Evolutionary conservation across 2,329 filamentous ascomycete genomes (phyloP).

Genomic region (Arthroderma sp.): DNA sequence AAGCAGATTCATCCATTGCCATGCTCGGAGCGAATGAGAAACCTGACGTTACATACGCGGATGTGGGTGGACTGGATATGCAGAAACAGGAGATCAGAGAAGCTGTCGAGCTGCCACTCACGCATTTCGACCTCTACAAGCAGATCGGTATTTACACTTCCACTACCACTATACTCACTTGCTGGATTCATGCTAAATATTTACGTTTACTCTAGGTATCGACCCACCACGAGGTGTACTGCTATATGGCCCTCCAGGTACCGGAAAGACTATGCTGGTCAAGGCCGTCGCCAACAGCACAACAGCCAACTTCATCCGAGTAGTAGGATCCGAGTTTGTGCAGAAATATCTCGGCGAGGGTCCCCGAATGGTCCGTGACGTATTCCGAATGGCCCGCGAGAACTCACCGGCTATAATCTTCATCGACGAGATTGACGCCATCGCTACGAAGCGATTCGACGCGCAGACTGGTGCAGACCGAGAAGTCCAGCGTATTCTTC

Average conservation of each 20-base stretch:
- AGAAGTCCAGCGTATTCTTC: slow-evolving; percentile 95
- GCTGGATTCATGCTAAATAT: slow-evolving; percentile 1
- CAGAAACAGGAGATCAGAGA: slow-evolving; percentile 99
- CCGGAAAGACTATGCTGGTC: slow-evolving; percentile 93
- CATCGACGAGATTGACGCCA: slow-evolving; percentile 98
- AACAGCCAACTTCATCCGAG: slow-evolving; percentile 94
- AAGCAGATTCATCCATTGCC: slow-evolving; percentile 96
- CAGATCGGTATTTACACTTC: slow-evolving; percentile 58
- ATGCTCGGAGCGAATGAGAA: slow-evolving; percentile 97
- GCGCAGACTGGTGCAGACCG: slow-evolving; percentile 95
- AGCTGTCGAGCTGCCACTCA: slow-evolving; percentile 90
- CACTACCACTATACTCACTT: not conserved
- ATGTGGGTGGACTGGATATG: slow-evolving; percentile 97
- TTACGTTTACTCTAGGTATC: slow-evolving; percentile 46
- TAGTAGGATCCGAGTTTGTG: slow-evolving; percentile 95
- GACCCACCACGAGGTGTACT: slow-evolving; percentile 93
- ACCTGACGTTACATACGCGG: slow-evolving; percentile 93
- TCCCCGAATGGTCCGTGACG: slow-evolving; percentile 95
- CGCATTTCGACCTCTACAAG: slow-evolving; percentile 96
- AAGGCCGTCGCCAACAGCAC: slow-evolving; percentile 98
- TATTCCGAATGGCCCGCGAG: slow-evolving; percentile 97
- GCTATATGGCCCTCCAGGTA: slow-evolving; percentile 89
- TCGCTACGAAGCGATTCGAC: slow-evolving; percentile 98
- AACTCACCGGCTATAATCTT: slow-evolving; percentile 98
- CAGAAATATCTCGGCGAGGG: slow-evolving; percentile 98